Percentiles rank a stretch among this genome's conserved stretches.
These are phyloP conservation scores for Nepenthes gracilis DNA, from an alignment of 148 eudicot species.

Conservation along the genomic window DNA sequence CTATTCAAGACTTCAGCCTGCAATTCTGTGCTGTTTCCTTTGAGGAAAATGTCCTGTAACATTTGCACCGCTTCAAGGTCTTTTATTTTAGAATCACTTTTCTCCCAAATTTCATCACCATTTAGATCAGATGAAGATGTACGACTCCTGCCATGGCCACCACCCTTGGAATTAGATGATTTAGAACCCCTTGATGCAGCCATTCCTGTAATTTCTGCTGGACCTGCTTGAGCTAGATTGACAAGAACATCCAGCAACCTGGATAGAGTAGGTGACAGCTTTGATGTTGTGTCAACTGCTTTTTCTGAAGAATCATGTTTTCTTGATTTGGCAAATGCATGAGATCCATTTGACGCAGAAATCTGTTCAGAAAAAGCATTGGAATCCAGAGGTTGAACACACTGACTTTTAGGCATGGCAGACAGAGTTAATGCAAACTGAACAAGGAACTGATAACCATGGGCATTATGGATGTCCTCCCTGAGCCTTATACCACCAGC, in stretches of 20 bases:
- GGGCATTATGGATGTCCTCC: slow-evolving; percentile 98
- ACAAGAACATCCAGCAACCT: slow-evolving; percentile 95
- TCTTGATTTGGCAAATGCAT: slow-evolving; percentile 11
- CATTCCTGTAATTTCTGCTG: slow-evolving; percentile 31
- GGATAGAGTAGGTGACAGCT: slow-evolving; percentile 74
- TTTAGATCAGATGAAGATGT: slow-evolving; percentile 43
- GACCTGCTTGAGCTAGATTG: slow-evolving; percentile 75
- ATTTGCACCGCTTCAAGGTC: slow-evolving; percentile 95
- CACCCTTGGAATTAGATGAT: slow-evolving; percentile 31
- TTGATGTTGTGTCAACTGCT: slow-evolving; percentile 29
- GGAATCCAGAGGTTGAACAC: slow-evolving; percentile 19
- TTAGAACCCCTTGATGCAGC: slow-evolving; percentile 32
- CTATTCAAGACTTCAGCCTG: slow-evolving; percentile 95
- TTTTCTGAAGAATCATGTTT: slow-evolving; percentile 24
- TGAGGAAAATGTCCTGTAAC: slow-evolving; percentile 94
- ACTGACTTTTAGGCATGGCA: slow-evolving; percentile 29
- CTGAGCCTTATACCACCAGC: slow-evolving; percentile 87
- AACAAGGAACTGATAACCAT: slow-evolving; percentile 92
- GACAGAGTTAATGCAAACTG: slow-evolving; percentile 86
- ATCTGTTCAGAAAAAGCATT: slow-evolving; percentile 29
- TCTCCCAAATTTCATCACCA: slow-evolving; percentile 70
- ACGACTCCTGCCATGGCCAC: slow-evolving; percentile 63
- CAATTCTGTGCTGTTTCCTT: slow-evolving; percentile 72
- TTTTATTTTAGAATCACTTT: slow-evolving; percentile 64
- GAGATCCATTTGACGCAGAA: slow-evolving; percentile 22